Conservation (phyloP, 2,329 filamentous ascomycete species). For the Kalaharituber pfeilii region DNA sequence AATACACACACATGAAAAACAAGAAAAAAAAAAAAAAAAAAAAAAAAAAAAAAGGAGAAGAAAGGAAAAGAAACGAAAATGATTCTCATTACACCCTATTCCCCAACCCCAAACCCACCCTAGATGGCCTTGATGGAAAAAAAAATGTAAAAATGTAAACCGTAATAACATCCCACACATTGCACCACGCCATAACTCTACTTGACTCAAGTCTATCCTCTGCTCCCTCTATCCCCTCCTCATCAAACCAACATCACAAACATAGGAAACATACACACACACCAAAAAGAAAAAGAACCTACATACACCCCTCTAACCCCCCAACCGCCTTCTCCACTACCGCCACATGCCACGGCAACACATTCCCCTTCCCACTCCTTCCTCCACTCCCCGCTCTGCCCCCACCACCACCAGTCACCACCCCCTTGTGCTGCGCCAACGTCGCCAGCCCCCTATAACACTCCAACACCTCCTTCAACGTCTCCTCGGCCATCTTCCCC, state of each 20-base stretch:
- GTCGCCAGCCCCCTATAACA: slow-evolving; percentile 35
- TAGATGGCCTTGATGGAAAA: too few species aligned
- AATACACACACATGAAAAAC: neutral
- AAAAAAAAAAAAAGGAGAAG: neutral
- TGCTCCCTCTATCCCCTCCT: neutral
- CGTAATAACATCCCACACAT: neutral
- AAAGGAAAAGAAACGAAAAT: neutral
- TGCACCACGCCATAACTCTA: neutral
- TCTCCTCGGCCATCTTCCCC: neutral
- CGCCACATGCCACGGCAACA: slow-evolving; percentile 1
- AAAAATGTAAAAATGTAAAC: too few species aligned
- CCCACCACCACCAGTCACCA: slow-evolving; percentile 27
- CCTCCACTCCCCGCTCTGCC: neutral
- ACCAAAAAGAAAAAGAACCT: too few species aligned
- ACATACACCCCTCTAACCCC: neutral
- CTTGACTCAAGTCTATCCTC: neutral
- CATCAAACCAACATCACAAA: too few species aligned
- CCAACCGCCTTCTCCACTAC: neutral
- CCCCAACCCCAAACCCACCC: too few species aligned
- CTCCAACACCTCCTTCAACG: slow-evolving; percentile 5
- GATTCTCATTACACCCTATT: too few species aligned
- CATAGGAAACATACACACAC: too few species aligned
- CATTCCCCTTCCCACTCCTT: neutral
- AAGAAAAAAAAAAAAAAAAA: slow-evolving; percentile 2
- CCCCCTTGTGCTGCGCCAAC: slow-evolving; percentile 48